Evolutionary conservation across 768 basidiomycete genomes (phyloP), one percentile per base, ranked within the genome.

Genomic region (Lentinula guzmanii): DNA sequence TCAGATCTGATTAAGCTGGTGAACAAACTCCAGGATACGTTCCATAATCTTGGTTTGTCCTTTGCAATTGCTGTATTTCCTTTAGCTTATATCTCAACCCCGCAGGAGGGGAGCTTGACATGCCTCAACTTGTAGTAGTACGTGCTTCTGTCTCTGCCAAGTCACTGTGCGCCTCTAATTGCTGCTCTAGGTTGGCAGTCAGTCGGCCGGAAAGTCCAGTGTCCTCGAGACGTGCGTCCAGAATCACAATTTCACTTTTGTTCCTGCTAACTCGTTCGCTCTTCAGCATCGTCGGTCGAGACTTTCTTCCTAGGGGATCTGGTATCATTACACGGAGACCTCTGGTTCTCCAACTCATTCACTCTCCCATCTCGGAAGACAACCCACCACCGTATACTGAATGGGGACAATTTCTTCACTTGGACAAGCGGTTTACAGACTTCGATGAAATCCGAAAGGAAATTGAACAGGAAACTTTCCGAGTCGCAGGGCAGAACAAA

Each of bases 401-500:
- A 82, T 98, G 95, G 88, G 96, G 86, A 50, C 97, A 98, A 74
- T 99, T 99, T 75, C 82, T 98, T 33, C 97, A 99, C 72, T 80
- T 96, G 60, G 95, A 98, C 82, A 93, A 92, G 71, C 85, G 91
- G 43, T 98, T 95, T 76, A 95, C 93, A n/a, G 96, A 98, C 70
- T 98, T 95, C 69, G 79, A 83, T 50, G 96, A 98, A 68, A 90
- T 98, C 65, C 83, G 96, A 43, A 90, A 89, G 65, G 97, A 99
- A 77, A 99, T 99, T 62, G 97, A 99, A 74, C 89, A 92, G 71
- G 97, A 99, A 79, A 99, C 97, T 1, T 95, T 89, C 73, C 80
- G 97, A 48, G 95, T 99, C 16, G 97, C 97, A 0, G 97, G 97
- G 0, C 95, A 98, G 79, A 98, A 98, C 75, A 99, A 98, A 76